Conservation (phyloP, 768 basidiomycete genomes). For the Boletus bicolor region DNA sequence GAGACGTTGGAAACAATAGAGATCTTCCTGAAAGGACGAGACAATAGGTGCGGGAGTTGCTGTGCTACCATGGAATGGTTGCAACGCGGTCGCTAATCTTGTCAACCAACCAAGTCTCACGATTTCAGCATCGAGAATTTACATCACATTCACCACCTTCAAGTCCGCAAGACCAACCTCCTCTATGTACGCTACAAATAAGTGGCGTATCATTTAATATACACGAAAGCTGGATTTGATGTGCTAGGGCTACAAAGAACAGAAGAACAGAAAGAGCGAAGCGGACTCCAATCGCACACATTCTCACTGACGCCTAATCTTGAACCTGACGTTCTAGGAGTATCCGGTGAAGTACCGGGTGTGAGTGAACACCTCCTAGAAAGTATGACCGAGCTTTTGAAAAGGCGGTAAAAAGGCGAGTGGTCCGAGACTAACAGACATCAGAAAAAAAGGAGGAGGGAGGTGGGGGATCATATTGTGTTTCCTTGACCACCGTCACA, state of each 20-base stretch:
- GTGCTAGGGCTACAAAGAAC: conserved; percentile 23
- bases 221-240: neutral
- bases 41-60: neutral
- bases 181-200: conserved; percentile 16
- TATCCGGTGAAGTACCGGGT: neutral
- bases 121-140: neutral
- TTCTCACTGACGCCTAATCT: neutral
- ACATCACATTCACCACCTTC: neutral
- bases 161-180: neutral
- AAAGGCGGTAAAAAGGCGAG: neutral
- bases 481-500: conserved; percentile 46
- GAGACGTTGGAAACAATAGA: conserved; percentile 6
- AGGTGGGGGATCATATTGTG: neutral
- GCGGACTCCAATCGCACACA: neutral
- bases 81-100: neutral
- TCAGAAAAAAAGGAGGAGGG: neutral
- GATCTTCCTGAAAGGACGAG: neutral
- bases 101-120: neutral
- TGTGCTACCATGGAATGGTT: neutral
- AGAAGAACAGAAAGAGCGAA: neutral
- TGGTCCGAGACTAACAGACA: neutral
- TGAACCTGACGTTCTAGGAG: neutral
- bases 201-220: neutral
- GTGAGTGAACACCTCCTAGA: neutral
- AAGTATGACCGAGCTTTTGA: no score